Conservation (phyloP, 441 rosid genomes). For the Populus hybrid region DNA sequence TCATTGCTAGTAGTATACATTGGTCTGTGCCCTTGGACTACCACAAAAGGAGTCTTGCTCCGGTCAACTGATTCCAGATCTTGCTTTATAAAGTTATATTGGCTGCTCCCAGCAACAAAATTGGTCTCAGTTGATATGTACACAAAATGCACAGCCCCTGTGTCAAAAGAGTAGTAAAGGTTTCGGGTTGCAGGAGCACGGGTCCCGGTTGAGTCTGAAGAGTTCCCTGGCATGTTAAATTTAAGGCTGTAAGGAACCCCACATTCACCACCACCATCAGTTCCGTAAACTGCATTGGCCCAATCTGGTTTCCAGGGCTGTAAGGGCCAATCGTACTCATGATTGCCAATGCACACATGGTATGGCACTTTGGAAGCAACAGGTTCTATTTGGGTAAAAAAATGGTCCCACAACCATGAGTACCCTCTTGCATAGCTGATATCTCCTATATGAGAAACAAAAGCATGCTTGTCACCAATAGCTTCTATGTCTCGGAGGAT, state of each 20-base stretch:
- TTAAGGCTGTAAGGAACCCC: conserved; percentile 89
- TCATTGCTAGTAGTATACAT: conserved; percentile 85
- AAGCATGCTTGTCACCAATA: conserved; percentile 55
- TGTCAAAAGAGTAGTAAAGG: conserved; percentile 77
- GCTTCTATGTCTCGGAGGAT: conserved; percentile 73
- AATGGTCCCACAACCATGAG: conserved; percentile 92
- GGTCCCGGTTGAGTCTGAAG: conserved; percentile 66
- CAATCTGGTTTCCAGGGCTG: conserved; percentile 96
- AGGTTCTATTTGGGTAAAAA: conserved; percentile 68
- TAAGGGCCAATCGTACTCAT: conserved; percentile 86
- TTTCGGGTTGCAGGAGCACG: conserved; percentile 63
- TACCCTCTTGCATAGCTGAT: conserved; percentile 88
- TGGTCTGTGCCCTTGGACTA: conserved; percentile 89
- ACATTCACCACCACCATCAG: conserved; percentile 91
- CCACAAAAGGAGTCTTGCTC: conserved; percentile 69
- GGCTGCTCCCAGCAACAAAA: conserved; percentile 71
- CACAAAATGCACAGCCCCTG: conserved; percentile 72
- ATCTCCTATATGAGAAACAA: conserved; percentile 86
- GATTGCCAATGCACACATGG: conserved; percentile 94
- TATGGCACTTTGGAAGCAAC: conserved; percentile 75
- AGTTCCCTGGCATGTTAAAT: conserved; percentile 90
- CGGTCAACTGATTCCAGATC: conserved; percentile 77
- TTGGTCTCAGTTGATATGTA: conserved; percentile 86
- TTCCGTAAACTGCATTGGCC: conserved; percentile 50
- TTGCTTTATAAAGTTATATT: conserved; percentile 59